Conservation (phyloP, 2,329 filamentous ascomycete species). For the Zymoseptoria ardabiliae region DNA sequence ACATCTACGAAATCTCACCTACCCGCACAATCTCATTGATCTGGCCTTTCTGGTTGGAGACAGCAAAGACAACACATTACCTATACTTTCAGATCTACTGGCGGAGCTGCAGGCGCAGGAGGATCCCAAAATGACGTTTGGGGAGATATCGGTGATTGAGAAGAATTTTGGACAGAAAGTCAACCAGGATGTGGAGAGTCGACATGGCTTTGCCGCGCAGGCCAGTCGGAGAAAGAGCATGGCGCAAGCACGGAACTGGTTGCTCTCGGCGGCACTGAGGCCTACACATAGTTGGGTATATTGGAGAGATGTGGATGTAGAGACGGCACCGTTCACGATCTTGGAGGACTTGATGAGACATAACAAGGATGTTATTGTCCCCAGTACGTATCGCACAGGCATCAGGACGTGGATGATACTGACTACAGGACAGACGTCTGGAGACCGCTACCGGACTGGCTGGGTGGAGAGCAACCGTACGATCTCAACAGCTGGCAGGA, state of each 20-base stretch:
- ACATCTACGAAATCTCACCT: constrained; percentile 94
- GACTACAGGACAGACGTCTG: constrained; percentile 58
- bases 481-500: constrained; percentile 99
- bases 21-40: constrained; percentile 93
- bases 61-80: constrained; percentile 84
- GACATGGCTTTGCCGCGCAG: constrained; percentile 94
- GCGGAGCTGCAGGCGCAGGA: constrained; percentile 71
- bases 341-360: constrained; percentile 97
- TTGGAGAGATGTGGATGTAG: constrained; percentile 97
- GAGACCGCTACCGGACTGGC: constrained; percentile 97
- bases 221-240: constrained; percentile 90
- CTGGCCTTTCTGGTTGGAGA: constrained; percentile 95
- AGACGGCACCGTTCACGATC: constrained; percentile 94
- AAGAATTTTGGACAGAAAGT: constrained; percentile 99
- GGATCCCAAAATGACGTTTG: constrained; percentile 75
- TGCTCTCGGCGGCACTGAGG: constrained; percentile 83
- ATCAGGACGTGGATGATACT: constrained; percentile 4
- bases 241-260: constrained; percentile 96
- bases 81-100: constrained; percentile 66
- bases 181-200: constrained; percentile 93
- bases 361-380: constrained; percentile 97
- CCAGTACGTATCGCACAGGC: constrained; percentile 63
- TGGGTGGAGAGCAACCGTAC: constrained; percentile 96
- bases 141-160: constrained; percentile 94
- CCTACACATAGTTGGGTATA: constrained; percentile 99